Base-by-base conservation (phyloP, 2,329 filamentous ascomycete species). In the Periconia sp. region DNA sequence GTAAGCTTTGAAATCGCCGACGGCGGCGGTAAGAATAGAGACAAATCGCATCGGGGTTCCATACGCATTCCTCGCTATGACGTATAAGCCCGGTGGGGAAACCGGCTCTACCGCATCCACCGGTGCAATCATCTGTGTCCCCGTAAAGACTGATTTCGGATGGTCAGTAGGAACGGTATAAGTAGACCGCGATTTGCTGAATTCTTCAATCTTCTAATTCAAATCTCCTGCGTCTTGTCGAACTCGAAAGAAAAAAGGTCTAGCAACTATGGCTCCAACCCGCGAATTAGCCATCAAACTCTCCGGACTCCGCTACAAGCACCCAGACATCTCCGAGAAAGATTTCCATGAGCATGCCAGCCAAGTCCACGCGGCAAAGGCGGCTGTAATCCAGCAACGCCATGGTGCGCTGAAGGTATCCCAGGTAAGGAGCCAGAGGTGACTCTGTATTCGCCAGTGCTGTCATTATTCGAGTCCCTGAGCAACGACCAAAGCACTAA, bases 221-320 rank as follows among this genome's bases (percentile, higher is more conserved):
- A 8, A 45, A 6, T 31, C 43, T 13, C 7, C 43, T 3, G 11
- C 15, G 7, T 13, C n/a, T n/a, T n/a, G n/a, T n/a, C n/a, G n/a
- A n/a, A n/a, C n/a, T n/a, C n/a, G n/a, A n/a, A n/a, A n/a, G 7
- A 45, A 31, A 31, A n/a, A 33, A 33, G 14, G 31, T 8, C 31
- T 33, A 33, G 31, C 31, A 33, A 51, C 19, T 11, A 54, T 54
- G 52, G 52, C 42, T 20, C 52, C 47, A 15, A 33, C 42, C 11
- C 49, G 49, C 37, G 47, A 54, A 50, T 8, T 47, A 10, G 42
- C 49, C 31, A 18, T 50, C 35, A 54, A 54, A 33, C 23, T 54
- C 23, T 45, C 52, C 3, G 49, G 45, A 5, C 44, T 41, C 23
- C 52, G 52, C 11, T 47, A 50, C 47, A 42, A 19, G 23, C 42